These are phyloP conservation scores for Fusarium miscanthi DNA, from an alignment of 2,329 filamentous ascomycete genomes.

Conservation along the genomic window DNA sequence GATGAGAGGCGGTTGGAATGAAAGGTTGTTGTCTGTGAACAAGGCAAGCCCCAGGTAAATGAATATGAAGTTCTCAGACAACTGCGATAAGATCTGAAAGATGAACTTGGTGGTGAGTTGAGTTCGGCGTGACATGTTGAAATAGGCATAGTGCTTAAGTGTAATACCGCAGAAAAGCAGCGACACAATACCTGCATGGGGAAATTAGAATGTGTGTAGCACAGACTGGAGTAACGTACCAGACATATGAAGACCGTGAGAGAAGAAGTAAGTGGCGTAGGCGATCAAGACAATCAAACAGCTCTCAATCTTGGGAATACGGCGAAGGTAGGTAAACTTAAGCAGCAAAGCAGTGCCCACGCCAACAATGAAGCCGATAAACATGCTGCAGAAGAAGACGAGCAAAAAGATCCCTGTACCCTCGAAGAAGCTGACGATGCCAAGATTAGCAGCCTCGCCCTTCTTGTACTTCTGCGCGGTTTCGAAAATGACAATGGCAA, in stretches of 20 bases:
- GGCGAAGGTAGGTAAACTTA: slow-evolving; percentile 93
- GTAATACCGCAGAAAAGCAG: slow-evolving; percentile 98
- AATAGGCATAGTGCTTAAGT: slow-evolving; percentile 98
- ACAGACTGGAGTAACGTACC: slow-evolving; percentile 66
- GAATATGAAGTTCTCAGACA: slow-evolving; percentile 99
- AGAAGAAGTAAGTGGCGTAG: slow-evolving; percentile 98
- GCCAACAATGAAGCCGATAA: slow-evolving; percentile 89
- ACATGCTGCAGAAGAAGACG: slow-evolving; percentile 93
- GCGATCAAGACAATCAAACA: slow-evolving; percentile 93
- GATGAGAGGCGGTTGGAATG: slow-evolving; percentile 95
- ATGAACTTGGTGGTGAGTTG: slow-evolving; percentile 98
- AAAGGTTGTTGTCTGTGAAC: slow-evolving; percentile 88
- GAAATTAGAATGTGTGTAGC: slow-evolving; percentile 17
- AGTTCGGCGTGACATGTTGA: slow-evolving; percentile 98
- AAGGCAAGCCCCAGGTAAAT: slow-evolving; percentile 96
- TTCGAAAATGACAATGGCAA: slow-evolving; percentile 98
- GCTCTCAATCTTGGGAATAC: slow-evolving; percentile 96
- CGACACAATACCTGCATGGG: slow-evolving; percentile 83
- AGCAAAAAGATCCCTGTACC: slow-evolving; percentile 94
- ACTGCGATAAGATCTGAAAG: slow-evolving; percentile 92
- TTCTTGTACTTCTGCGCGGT: slow-evolving; percentile 93
- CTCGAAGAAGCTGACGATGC: slow-evolving; percentile 86
- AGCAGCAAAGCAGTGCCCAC: slow-evolving; percentile 87
- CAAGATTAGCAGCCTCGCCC: slow-evolving; percentile 76
- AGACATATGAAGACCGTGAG: slow-evolving; percentile 94